These are phyloP conservation scores for Aspergillus kassunensis DNA, from an alignment of 495 filamentous ascomycete species.

Conservation along the genomic window DNA sequence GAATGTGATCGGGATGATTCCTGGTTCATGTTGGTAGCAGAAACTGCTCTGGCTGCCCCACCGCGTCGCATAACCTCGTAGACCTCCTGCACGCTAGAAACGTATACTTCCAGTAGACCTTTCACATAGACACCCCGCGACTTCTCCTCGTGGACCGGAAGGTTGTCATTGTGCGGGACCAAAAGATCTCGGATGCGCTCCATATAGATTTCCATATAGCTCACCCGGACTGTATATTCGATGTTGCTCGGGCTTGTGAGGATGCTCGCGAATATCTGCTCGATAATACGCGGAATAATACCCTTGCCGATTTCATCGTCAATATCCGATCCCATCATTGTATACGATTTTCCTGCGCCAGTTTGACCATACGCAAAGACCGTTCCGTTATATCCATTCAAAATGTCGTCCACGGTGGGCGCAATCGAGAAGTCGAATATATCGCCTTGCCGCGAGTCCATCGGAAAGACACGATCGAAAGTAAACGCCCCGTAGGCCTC, in stretches of 20 bases:
- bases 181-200: conserved; percentile 93
- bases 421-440: conserved; percentile 98
- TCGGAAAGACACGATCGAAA: conserved; percentile 95
- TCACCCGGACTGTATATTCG: conserved; percentile 95
- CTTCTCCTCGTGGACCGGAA: conserved; percentile 97
- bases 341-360: conserved; percentile 96
- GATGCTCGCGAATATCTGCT: conserved; percentile 96
- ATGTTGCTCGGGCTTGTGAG: conserved; percentile 86
- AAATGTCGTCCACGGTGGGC: conserved; percentile 92
- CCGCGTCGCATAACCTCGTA: conserved; percentile 96
- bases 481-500: conserved; percentile 86
- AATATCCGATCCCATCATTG: conserved; percentile 98
- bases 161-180: conserved; percentile 87
- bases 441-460: conserved; percentile 79
- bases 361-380: conserved; percentile 99
- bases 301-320: conserved; percentile 85
- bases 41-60: conserved; percentile 82
- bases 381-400: conserved; percentile 98
- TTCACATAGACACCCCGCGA: conserved; percentile 95
- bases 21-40: conserved; percentile 99
- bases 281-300: conserved; percentile 94
- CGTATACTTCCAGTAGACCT: conserved; percentile 90
- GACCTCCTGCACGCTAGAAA: conserved; percentile 91
- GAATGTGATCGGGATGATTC: conserved; percentile 98
- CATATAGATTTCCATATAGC: conserved; percentile 99